Percentiles rank a stretch among this genome's conserved stretches.
phyloP scores from a whole-genome alignment of 2,329 filamentous ascomycete genomes.

The Epichloe sylvatica region DNA sequence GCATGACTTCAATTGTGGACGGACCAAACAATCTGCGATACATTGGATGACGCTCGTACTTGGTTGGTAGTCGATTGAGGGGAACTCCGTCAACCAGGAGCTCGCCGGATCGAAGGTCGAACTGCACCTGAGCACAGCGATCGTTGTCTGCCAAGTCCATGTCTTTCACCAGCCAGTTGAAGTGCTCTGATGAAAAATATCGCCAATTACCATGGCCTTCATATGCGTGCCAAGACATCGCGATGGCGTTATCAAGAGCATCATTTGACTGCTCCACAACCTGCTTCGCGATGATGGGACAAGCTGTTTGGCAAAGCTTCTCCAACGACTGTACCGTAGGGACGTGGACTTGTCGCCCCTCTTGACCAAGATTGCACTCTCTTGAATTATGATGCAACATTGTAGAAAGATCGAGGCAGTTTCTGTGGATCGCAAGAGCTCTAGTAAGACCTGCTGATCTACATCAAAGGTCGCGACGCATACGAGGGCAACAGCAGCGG shows the following conservation, averaged over 20 bases:
- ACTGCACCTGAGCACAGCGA: conserved; percentile 21
- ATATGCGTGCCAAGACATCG: background rate
- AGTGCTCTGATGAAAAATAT: background rate
- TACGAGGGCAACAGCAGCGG: background rate
- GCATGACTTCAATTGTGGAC: conserved; percentile 9
- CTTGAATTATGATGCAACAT: background rate
- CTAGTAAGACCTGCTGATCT: background rate
- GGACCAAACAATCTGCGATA: conserved; percentile 7
- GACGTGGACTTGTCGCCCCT: background rate
- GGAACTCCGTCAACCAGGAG: conserved; percentile 37
- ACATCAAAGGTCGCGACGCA: conserved; percentile 1
- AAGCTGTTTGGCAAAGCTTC: background rate
- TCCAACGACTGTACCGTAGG: background rate
- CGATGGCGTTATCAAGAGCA: background rate
- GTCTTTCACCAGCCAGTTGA: conserved; percentile 1
- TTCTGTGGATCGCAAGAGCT: background rate
- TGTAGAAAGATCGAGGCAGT: background rate
- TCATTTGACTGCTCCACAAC: background rate
- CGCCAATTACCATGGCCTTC: background rate
- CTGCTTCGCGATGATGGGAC: background rate
- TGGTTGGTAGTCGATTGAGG: conserved; percentile 28
- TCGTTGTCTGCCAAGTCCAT: background rate
- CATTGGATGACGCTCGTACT: conserved; percentile 26
- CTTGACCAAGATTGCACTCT: background rate
- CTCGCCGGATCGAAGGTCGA: conserved; percentile 35